Base-by-base conservation (phyloP, 192 early-diverging fungal genomes). In the Cetraspora pellucida region DNA sequence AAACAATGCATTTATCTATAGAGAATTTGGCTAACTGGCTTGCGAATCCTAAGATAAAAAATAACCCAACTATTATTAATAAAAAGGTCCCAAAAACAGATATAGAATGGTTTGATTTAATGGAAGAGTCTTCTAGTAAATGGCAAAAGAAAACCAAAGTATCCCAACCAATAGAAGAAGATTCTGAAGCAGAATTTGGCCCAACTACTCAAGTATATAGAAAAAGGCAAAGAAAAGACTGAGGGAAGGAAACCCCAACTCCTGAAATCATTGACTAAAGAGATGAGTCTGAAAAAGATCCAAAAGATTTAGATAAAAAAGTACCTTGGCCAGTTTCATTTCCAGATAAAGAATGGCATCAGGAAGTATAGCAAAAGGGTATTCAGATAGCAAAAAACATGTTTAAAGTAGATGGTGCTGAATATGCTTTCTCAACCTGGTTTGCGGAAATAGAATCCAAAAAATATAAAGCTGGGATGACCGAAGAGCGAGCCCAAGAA, bases 381-480 rank as follows among this genome's bases (percentile, higher is more conserved):
- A 71, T 71, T 71, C 25, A 71, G 55, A 57, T 19, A 13, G 71
- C 37, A 72, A 72, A 72, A 44, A 17, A 72, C 27, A 72, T 72
- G 28, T 55, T 72, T 31, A 72, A 72, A 19, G 71, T 57, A 58
- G 19, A 73, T 43, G 71, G 43, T 3, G 31, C 27, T 72, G 50
- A 72, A 72, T 72, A 72, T 72, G 17, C 28, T 1, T 72, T 72
- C 17, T 72, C 17, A 16, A 72, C 50, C 25, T 72, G 69, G 27
- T 71, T 71, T 71, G 16, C 69, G 7, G 1, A 37, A 37, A 37
- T 37, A 1, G 37, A 37, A 37, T 37, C 31, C 31, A 44, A 69
- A 69, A 46, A 23, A 3, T 47, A 25, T 47, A 9, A 69, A 27
- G 66, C 66, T 49, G 49, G 69, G 10, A 71, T 71, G 7, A 71